Percentiles rank a stretch among this genome's conserved stretches.
Evolutionary conservation across 345 rosid species (phyloP).

Genomic region (Capsella bursapastoris): DNA sequence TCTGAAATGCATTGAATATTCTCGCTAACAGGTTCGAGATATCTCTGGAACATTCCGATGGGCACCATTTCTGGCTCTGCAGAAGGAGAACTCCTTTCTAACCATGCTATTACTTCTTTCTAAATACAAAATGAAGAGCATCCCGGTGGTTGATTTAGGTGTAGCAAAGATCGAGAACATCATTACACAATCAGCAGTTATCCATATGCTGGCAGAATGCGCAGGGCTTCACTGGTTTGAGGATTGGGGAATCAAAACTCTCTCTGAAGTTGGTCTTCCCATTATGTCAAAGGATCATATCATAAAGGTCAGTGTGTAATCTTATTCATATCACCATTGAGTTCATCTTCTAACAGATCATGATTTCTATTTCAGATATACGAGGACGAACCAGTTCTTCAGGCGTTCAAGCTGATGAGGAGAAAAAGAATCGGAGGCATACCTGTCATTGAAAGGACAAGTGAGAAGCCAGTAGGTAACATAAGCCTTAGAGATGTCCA

Average conservation of each 20-base stretch:
- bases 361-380: slow-evolving; percentile 55
- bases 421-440: slow-evolving; percentile 77
- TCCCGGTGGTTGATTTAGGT: slow-evolving; percentile 85
- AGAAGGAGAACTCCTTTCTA: slow-evolving; percentile 84
- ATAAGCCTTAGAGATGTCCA: slow-evolving; percentile 92
- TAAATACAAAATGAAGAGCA: slow-evolving; percentile 97
- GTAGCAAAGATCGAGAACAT: slow-evolving; percentile 80
- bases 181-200: slow-evolving; percentile 91
- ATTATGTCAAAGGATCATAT: slow-evolving; percentile 55
- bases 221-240: slow-evolving; percentile 95
- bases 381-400: slow-evolving; percentile 96
- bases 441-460: slow-evolving; percentile 68
- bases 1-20: slow-evolving; percentile 24
- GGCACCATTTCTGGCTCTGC: slow-evolving; percentile 99
- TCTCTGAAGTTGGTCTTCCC: slow-evolving; percentile 92
- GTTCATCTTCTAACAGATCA: neutral
- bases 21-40: slow-evolving; percentile 75
- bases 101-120: slow-evolving; percentile 95
- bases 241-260: slow-evolving; percentile 88
- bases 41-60: slow-evolving; percentile 96
- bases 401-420: slow-evolving; percentile 94
- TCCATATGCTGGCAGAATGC: slow-evolving; percentile 98
- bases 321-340: slow-evolving; percentile 14
- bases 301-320: slow-evolving; percentile 58
- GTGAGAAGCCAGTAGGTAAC: slow-evolving; percentile 77